Conservation (phyloP, 495 filamentous ascomycete species). For the Aspergillus homomorphus region DNA sequence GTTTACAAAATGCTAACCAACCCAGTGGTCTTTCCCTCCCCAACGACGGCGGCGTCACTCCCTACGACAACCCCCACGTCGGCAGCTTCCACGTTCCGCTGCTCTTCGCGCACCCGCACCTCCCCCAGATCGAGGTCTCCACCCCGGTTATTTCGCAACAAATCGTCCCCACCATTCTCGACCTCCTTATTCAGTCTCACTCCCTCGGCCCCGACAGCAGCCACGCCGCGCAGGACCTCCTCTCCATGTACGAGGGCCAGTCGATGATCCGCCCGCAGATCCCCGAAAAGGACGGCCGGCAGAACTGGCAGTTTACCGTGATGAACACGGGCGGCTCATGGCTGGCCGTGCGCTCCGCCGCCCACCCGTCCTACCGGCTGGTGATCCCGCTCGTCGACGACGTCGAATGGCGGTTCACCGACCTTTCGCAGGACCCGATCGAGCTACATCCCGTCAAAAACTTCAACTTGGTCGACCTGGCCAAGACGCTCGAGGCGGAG, state of each 20-base stretch:
- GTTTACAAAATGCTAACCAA: background rate
- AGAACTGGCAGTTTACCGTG: conserved; percentile 50
- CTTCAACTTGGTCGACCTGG: conserved; percentile 37
- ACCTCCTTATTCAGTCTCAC: conserved; percentile 44
- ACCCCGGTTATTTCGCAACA: conserved; percentile 43
- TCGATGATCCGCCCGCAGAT: conserved; percentile 42
- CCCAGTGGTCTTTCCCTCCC: conserved; percentile 40
- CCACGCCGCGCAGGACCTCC: conserved; percentile 36
- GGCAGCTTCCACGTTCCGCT: conserved; percentile 50
- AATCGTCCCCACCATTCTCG: conserved; percentile 50
- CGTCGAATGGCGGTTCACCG: conserved; percentile 45
- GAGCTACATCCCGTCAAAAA: conserved; percentile 35
- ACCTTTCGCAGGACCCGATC: conserved; percentile 39
- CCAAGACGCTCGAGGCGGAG: conserved; percentile 24
- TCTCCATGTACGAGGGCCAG: conserved; percentile 48
- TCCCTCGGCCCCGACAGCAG: conserved; percentile 33
- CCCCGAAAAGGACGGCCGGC: conserved; percentile 33
- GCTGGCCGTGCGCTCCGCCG: conserved; percentile 43
- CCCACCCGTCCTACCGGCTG: conserved; percentile 38
- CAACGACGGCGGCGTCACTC: conserved; percentile 42
- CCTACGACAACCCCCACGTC: conserved; percentile 50
- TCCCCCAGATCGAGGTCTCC: conserved; percentile 42
- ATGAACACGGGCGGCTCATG: conserved; percentile 51
- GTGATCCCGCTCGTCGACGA: conserved; percentile 46
- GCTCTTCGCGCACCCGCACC: conserved; percentile 45